Evolutionary conservation across 2,329 filamentous ascomycete genomes (phyloP), one percentile per base, ranked within the genome.

Genomic region (Zasmidium angulare): DNA sequence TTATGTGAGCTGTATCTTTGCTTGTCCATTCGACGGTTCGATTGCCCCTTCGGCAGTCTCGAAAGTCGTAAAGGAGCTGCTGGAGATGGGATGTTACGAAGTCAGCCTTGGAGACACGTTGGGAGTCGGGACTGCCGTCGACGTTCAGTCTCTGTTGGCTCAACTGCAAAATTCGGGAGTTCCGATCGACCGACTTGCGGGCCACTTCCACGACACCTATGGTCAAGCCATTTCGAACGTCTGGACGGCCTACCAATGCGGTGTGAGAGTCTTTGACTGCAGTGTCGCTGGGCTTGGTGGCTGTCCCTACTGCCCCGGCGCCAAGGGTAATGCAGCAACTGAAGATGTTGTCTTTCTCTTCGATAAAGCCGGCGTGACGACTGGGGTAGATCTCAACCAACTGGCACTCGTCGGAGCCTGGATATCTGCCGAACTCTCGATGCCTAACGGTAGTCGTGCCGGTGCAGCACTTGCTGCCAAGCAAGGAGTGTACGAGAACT

Each of bases 1-100:
- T 54, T 73, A 74, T 55, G 67, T 76, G 2, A 77, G 76, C 0
- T 78, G 76, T 60, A 78, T 78, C 17, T 79, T 79, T 51, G 66
- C 71, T 1, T 74, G 76, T 55, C 77, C 77, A 2, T 78, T 47
- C 71, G 70, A 40, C 63, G 68, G 68, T 17, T 58, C 65, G 3
- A 68, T 65, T 20, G 21, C 43, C 11, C 56, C 56, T 21, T 31
- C 56, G 21, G 50, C 23, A 10, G 68, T 70, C 2, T 46, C 64
- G 7, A 21, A 52, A 1, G 53, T 60, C 29, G 60, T 61, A 2
- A 36, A 59, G 21, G 46, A 56, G 14, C 51, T 68, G 1, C 50
- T 67, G 31, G 61, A 61, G 11, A 63, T 68, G 62, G 66, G 65
- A 19, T 70, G 68, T 46, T 69, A 67, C 56, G 63, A 70, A 58